A percentile compares a stretch with the other conserved stretches of the same genome.
Evolutionary conservation across 2,329 filamentous ascomycete genomes (phyloP).

Genomic region (Chaetomiaceae sp.): DNA sequence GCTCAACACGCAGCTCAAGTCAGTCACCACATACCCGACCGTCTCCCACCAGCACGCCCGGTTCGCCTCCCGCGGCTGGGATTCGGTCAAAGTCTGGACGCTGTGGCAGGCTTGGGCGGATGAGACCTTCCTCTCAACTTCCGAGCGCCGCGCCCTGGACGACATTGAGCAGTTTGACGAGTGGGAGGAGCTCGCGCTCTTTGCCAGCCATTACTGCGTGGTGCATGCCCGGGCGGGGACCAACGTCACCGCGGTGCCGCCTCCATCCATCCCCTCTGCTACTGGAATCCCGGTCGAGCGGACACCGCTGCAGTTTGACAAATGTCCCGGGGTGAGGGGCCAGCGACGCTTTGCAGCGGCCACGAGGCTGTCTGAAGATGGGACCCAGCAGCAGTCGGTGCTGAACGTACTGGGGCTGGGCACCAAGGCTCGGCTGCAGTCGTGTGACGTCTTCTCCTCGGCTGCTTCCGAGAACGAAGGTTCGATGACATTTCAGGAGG

Average conservation of each 20-base stretch:
- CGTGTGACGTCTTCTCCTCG: slow-evolving; percentile 46
- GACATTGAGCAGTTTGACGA: slow-evolving; percentile 82
- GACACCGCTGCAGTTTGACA: slow-evolving; percentile 30
- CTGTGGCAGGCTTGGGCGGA: slow-evolving; percentile 82
- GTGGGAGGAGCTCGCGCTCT: slow-evolving; percentile 90
- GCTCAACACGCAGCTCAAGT: slow-evolving; percentile 71
- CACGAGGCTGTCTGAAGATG: slow-evolving; percentile 35
- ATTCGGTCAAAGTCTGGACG: slow-evolving; percentile 55
- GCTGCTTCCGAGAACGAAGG: neutral
- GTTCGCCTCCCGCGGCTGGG: slow-evolving; percentile 67
- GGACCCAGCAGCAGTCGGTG: slow-evolving; percentile 38
- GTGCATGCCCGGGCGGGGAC: slow-evolving; percentile 55
- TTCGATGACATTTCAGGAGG: slow-evolving; percentile 20
- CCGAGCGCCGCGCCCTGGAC: slow-evolving; percentile 60
- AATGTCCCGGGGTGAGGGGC: slow-evolving; percentile 37
- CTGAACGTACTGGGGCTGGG: slow-evolving; percentile 43
- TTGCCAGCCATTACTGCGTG: slow-evolving; percentile 78
- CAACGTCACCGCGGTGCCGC: neutral
- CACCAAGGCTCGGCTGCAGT: slow-evolving; percentile 40
- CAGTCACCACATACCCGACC: slow-evolving; percentile 64
- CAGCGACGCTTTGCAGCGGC: slow-evolving; percentile 58
- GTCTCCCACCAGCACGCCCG: slow-evolving; percentile 61
- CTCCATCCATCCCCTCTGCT: neutral
- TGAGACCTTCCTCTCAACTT: slow-evolving; percentile 55
- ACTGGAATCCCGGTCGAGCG: neutral